Evolutionary conservation across 1,284 basidiomycete species (phyloP).

Genomic region (Singerocomus rubriflavus): DNA sequence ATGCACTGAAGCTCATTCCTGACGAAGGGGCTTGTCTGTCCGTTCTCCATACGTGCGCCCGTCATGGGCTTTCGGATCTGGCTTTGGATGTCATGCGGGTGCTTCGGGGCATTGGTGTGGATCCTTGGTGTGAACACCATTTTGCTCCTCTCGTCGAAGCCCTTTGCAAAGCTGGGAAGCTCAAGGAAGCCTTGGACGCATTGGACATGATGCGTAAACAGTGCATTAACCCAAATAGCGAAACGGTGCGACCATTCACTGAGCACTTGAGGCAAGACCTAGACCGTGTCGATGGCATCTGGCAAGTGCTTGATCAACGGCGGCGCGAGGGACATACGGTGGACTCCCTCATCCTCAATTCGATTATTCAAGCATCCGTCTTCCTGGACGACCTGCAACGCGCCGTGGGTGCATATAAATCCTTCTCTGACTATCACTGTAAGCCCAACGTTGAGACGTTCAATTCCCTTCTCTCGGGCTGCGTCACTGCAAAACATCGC

Average conservation of each 20-base stretch:
- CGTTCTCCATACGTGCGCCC: constrained; percentile 70
- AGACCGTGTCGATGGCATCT: constrained; percentile 63
- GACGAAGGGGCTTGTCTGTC: constrained; percentile 73
- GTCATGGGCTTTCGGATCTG: constrained; percentile 64
- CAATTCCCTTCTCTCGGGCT: constrained; percentile 67
- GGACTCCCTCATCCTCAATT: constrained; percentile 61
- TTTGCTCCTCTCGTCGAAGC: constrained; percentile 68
- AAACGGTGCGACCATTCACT: constrained; percentile 53
- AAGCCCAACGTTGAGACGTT: constrained; percentile 64
- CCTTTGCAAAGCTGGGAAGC: constrained; percentile 47
- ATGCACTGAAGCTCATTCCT: constrained; percentile 51
- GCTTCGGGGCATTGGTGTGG: constrained; percentile 46
- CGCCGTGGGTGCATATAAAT: constrained; percentile 74
- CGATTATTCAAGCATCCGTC: constrained; percentile 62
- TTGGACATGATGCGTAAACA: constrained; percentile 55
- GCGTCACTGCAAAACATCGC: constrained; percentile 51
- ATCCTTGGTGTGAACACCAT: constrained; percentile 61
- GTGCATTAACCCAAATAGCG: constrained; percentile 42
- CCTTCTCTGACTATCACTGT: constrained; percentile 53
- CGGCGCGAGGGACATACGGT: constrained; percentile 49
- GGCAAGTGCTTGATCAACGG: constrained; percentile 62
- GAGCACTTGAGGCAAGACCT: constrained; percentile 45
- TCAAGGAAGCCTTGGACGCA: constrained; percentile 58
- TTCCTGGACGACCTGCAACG: constrained; percentile 69
- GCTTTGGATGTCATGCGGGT: constrained; percentile 61